These are phyloP conservation scores for Lobulomyces angularis DNA, from an alignment of 192 early-diverging fungal genomes.

Conservation along the genomic window DNA sequence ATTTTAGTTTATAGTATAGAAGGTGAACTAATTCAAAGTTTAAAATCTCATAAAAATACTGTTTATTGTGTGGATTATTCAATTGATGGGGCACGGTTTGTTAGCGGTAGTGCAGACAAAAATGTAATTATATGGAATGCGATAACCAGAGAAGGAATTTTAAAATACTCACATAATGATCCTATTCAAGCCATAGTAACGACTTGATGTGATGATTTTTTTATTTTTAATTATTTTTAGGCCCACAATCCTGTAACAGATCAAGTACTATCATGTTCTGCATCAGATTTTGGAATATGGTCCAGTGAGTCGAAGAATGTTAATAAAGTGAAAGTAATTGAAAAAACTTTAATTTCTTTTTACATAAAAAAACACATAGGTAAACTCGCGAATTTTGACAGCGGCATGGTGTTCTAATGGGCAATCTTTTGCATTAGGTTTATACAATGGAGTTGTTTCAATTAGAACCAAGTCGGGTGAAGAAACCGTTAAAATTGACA, in stretches of 20 bases:
- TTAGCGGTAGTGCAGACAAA: conserved; percentile 47
- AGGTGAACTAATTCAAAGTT: conserved; percentile 33
- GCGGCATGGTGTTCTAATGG: conserved; percentile 45
- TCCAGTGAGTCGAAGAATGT: conserved; percentile 39
- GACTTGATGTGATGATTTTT: neutral
- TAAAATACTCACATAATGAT: conserved; percentile 46
- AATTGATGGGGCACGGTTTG: conserved; percentile 23
- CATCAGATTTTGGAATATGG: conserved; percentile 48
- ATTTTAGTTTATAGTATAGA: conserved; percentile 40
- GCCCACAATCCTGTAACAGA: conserved; percentile 33
- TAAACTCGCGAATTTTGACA: conserved; percentile 27
- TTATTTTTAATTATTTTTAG: neutral
- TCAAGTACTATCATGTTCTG: conserved; percentile 30
- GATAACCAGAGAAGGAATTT: conserved; percentile 27
- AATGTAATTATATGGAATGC: conserved; percentile 47
- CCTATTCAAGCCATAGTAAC: conserved; percentile 33
- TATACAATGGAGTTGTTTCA: conserved; percentile 41
- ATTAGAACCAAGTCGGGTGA: conserved; percentile 38
- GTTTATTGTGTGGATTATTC: conserved; percentile 28
- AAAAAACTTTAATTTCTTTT: too few relatives aligned
- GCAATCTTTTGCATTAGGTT: conserved; percentile 38
- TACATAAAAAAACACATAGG: conserved; percentile 17
- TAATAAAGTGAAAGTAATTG: conserved; percentile 34
- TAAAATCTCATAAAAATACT: conserved; percentile 43
- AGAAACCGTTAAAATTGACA: conserved; percentile 40